phyloP scores from a whole-genome alignment of 2,329 filamentous ascomycete species.

The Exophiala phaeomuriformis region DNA sequence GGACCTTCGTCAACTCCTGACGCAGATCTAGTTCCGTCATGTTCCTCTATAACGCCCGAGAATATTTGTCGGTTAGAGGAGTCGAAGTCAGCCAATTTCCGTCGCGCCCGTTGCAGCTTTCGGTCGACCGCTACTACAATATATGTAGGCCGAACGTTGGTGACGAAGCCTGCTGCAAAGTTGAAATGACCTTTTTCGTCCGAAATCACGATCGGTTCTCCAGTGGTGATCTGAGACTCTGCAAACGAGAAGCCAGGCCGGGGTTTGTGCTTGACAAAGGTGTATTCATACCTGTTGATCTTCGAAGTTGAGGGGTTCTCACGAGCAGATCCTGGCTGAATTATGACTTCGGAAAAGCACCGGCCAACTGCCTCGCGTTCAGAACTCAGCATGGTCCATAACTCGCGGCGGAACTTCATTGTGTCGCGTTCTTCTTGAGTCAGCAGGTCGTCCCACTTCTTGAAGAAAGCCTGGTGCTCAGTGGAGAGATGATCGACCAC shows the following conservation, averaged over 20 bases:
- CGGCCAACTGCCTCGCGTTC: conserved; percentile 83
- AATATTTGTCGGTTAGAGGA: conserved; percentile 74
- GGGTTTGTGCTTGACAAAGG: conserved; percentile 64
- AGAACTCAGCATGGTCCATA: conserved; percentile 91
- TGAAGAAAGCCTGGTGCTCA: conserved; percentile 72
- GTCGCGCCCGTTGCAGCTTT: conserved; percentile 76
- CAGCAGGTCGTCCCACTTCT: conserved; percentile 86
- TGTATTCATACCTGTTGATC: conserved; percentile 88
- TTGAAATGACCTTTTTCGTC: conserved; percentile 94
- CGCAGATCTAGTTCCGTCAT: conserved; percentile 34
- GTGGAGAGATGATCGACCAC: conserved; percentile 69
- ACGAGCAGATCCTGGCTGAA: conserved; percentile 66
- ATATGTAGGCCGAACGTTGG: conserved; percentile 62
- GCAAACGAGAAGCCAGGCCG: conserved; percentile 68
- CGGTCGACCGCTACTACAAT: conserved; percentile 89
- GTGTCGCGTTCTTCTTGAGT: conserved; percentile 92
- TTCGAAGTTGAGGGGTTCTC: conserved; percentile 65
- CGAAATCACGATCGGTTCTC: conserved; percentile 92
- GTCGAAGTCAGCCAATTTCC: conserved; percentile 68
- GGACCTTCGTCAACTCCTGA: conserved; percentile 30
- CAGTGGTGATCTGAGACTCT: conserved; percentile 78
- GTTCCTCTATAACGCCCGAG: conserved; percentile 67
- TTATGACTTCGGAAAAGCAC: conserved; percentile 81
- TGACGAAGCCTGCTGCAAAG: conserved; percentile 84
- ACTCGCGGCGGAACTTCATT: conserved; percentile 75